Evolutionary conservation across 331 rosid species (phyloP), one percentile per base, ranked within the genome.

Genomic region (Malus hybrid): DNA sequence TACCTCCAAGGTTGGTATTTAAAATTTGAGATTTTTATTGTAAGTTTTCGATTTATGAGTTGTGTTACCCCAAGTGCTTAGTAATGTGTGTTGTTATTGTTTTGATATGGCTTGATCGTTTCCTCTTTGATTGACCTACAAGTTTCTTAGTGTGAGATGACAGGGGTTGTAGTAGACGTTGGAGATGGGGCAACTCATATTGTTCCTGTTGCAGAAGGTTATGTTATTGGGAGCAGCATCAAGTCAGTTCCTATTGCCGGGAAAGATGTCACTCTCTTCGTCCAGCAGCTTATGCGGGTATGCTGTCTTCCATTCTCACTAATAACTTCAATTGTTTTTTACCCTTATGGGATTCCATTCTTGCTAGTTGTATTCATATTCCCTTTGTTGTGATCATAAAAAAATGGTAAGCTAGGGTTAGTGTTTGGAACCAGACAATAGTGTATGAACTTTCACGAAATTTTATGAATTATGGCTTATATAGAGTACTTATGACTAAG

Each of bases 181-280:
- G 99, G 99, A 85, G 99, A 95, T 69, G 99, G 99, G 77, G 91
- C 97, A 60, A 81, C 97, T 28, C 97, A 89, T 85, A 87, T 95
- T 77, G 99, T 95, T 71, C 99, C 99, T 52, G 97, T 95, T 80
- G 99, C 99, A 18, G 99, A 95, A 80, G 99, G 97, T 75, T 95
- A 92, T 82, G 99, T 95, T 63, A 95, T 95, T 80, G 99, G 99
- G 73, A 89, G 97, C 80, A 95, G 99, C 87, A 95, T 95, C 73
- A 95, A 87, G 88, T 90, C 99, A 0, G 50, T 92, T 88, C 99
- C 99, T 60, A 86, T 95, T 71, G 82, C 97, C 4, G 99, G 99
- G 81, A 95, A 90, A 75, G 99, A 95, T 62, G 90, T 92, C 59
- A 92, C 99, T 48, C 96, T 89, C 68, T 95, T 95, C 70, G 86